Percentiles rank a stretch among this genome's conserved stretches.
phyloP scores from a whole-genome alignment of 768 basidiomycete species.

The Punctularia strigosozonata region DNA sequence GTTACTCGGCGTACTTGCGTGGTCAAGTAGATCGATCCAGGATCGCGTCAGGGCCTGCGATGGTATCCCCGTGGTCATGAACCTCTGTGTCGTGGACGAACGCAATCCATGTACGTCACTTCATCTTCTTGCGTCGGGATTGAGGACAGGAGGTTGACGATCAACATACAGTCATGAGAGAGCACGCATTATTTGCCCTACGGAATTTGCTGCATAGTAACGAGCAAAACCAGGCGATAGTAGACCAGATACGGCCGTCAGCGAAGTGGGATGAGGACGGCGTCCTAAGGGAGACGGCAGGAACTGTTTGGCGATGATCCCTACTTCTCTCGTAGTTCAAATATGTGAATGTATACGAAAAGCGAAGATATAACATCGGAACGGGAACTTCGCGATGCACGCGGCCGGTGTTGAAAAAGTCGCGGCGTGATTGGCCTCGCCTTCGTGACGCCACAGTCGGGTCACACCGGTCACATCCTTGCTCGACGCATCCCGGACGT shows the following conservation, averaged over 20 bases:
- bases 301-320: too few relatives aligned
- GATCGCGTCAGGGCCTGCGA: conserved; percentile 59
- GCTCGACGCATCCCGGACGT: too few relatives aligned
- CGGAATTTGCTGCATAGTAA: conserved; percentile 71
- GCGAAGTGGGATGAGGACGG: conserved; percentile 48
- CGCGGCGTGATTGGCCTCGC: too few relatives aligned
- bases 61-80: conserved; percentile 76
- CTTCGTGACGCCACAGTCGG: too few relatives aligned
- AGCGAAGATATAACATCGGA: too few relatives aligned
- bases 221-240: conserved; percentile 65
- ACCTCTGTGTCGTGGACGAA: conserved; percentile 83
- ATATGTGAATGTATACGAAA: too few relatives aligned
- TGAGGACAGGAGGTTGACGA: too few relatives aligned
- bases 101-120: conserved; percentile 76
- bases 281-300: conserved; percentile 29
- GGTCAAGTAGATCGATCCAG: conserved; percentile 54
- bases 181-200: conserved; percentile 83
- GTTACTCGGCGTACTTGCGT: conserved; percentile 66
- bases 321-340: too few relatives aligned
- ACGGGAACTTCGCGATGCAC: too few relatives aligned
- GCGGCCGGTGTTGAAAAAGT: too few relatives aligned
- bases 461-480: too few relatives aligned
- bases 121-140: not conserved
- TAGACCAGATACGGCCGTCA: conserved; percentile 59
- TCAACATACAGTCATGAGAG: conserved; percentile 69